Conservation (phyloP, 192 early-diverging fungal genomes). For the Spizellomyces sp. region DNA sequence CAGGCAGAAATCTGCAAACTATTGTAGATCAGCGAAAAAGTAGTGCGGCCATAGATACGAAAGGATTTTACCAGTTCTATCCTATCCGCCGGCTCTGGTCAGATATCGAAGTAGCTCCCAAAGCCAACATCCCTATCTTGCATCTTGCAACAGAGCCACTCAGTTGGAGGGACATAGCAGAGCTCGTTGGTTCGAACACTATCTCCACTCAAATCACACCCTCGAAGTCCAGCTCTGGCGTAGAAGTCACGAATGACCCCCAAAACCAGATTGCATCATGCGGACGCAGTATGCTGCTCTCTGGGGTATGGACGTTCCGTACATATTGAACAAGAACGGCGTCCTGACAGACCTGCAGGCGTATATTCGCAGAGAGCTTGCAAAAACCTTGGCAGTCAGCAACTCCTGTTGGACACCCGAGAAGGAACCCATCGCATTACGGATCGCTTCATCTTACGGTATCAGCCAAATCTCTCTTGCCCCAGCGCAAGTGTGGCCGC, state of each 20-base stretch:
- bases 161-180: no score
- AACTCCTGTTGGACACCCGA: constrained; percentile 2
- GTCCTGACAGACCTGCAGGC: neutral
- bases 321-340: neutral
- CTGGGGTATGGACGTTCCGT: constrained; percentile 8
- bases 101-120: neutral
- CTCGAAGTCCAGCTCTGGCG: no score
- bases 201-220: neutral
- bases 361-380: neutral
- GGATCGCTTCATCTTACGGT: neutral
- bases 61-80: constrained; percentile 1
- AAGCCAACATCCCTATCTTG: neutral
- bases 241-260: no score
- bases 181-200: no score
- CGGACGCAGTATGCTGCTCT: neutral
- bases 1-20: neutral
- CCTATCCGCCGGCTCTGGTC: neutral
- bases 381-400: neutral
- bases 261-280: no score
- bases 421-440: neutral
- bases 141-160: neutral
- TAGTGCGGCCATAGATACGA: neutral
- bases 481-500: neutral
- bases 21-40: neutral
- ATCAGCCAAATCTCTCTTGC: neutral